phyloP scores from a whole-genome alignment of 805 yeast genomes.

The Kazachstania martiniae region DNA sequence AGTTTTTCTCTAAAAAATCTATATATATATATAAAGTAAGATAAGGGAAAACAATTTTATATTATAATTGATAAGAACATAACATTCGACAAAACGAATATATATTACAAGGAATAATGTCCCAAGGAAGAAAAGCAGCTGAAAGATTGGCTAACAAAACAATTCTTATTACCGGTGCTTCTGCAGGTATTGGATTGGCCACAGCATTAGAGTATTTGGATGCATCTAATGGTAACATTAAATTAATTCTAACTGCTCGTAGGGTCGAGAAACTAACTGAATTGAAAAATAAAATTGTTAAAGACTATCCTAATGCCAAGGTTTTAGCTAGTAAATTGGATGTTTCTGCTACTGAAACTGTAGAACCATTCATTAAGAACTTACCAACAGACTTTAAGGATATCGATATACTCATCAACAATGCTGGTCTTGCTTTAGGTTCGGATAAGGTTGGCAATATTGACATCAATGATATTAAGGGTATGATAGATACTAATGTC shows the following conservation, averaged over 20 bases:
- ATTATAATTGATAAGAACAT: no score
- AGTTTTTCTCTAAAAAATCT: no score
- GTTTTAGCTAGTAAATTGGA: constrained; percentile 43
- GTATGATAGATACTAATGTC: constrained; percentile 81
- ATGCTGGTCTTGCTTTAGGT: constrained; percentile 78
- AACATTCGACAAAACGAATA: no score
- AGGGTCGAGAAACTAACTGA: constrained; percentile 50
- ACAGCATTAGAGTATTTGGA: constrained; percentile 80
- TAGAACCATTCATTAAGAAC: constrained; percentile 37
- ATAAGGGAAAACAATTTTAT: no score
- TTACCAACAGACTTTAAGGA: constrained; percentile 53
- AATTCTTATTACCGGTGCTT: constrained; percentile 88
- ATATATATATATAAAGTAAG: no score
- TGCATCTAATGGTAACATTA: constrained; percentile 59
- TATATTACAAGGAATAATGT: no score
- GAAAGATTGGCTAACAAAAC: constrained; percentile 72
- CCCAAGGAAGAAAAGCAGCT: constrained; percentile 64
- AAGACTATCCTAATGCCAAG: constrained; percentile 37
- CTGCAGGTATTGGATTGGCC: constrained; percentile 90
- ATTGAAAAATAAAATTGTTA: constrained; percentile 36
- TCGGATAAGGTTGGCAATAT: constrained; percentile 66
- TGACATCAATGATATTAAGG: constrained; percentile 48
- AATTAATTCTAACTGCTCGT: constrained; percentile 69
- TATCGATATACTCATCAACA: constrained; percentile 58
- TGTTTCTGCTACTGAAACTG: constrained; percentile 42